Percentiles rank a stretch among this genome's conserved stretches.
Conservation (phyloP, 441 rosid genomes). For the Daphne laureola region DNA sequence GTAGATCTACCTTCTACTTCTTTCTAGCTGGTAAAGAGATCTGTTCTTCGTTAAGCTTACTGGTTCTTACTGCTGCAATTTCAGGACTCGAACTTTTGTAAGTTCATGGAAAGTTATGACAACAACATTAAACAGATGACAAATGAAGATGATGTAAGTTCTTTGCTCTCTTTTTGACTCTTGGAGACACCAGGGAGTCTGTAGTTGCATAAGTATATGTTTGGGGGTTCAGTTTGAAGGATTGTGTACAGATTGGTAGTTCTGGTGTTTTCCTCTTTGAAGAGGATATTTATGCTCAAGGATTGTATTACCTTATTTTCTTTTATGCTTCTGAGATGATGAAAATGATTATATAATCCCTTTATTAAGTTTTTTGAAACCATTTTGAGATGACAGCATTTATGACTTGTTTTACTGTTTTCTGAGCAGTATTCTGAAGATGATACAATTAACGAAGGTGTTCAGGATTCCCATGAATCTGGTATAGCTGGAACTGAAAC, state of each 20-base stretch:
- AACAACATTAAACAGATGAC: slow-evolving; percentile 24
- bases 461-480: slow-evolving; percentile 26
- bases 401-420: slow-evolving; percentile 9
- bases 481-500: slow-evolving; percentile 15
- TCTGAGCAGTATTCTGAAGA: slow-evolving; percentile 38
- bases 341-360: slow-evolving; percentile 3
- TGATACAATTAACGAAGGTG: slow-evolving; percentile 30
- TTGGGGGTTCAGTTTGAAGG: no score
- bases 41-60: neutral
- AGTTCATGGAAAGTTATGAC: slow-evolving; percentile 44
- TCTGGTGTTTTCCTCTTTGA: slow-evolving; percentile 2
- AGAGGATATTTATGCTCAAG: no score
- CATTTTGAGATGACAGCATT: slow-evolving; percentile 7
- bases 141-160: slow-evolving; percentile 51
- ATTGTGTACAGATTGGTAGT: neutral
- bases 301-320: no score
- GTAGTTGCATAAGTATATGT: neutral
- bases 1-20: neutral
- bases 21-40: neutral
- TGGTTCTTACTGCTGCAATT: slow-evolving; percentile 4
- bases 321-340: no score
- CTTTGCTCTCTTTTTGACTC: neutral
- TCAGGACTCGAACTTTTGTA: slow-evolving; percentile 53
- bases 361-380: slow-evolving; percentile 4
- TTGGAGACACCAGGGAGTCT: neutral